Evolutionary conservation across 768 basidiomycete species (phyloP).

Genomic region (Tulasnella sp.): DNA sequence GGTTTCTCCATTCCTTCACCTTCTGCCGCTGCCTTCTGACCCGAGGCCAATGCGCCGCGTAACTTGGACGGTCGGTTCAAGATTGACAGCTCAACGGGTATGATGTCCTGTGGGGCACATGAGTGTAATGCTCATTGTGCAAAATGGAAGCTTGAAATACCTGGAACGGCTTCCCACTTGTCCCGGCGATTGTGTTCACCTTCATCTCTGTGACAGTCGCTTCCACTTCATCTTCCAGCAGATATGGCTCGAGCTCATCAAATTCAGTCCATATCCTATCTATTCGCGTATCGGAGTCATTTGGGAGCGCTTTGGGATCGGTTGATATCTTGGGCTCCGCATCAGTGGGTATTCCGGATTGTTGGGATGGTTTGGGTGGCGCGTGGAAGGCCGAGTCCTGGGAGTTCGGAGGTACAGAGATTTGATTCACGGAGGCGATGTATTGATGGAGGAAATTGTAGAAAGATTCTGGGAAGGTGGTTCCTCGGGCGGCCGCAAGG

Average conservation of each 20-base stretch:
- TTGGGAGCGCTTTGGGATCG: slow-evolving; percentile 40
- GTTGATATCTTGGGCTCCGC: slow-evolving; percentile 21
- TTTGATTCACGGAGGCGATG: slow-evolving; percentile 68
- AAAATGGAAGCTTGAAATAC: slow-evolving; percentile 3
- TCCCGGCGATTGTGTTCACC: slow-evolving; percentile 25
- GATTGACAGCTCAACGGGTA: slow-evolving; percentile 65
- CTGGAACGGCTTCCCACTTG: slow-evolving; percentile 17
- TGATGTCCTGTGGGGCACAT: slow-evolving; percentile 46
- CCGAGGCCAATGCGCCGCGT: slow-evolving; percentile 27
- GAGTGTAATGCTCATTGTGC: not conserved
- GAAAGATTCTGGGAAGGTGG: slow-evolving; percentile 85
- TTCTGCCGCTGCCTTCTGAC: slow-evolving; percentile 50
- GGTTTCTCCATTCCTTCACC: slow-evolving; percentile 34
- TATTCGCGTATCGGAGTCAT: slow-evolving; percentile 77
- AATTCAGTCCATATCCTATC: slow-evolving; percentile 84
- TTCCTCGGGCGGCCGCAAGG: slow-evolving; percentile 63
- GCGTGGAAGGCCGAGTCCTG: slow-evolving; percentile 37
- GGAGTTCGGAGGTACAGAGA: slow-evolving; percentile 30
- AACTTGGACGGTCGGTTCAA: slow-evolving; percentile 59
- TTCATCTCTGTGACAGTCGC: slow-evolving; percentile 36
- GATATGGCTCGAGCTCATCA: slow-evolving; percentile 67
- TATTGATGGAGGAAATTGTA: slow-evolving; percentile 94
- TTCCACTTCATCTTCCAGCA: slow-evolving; percentile 41
- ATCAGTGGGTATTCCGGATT: not conserved
- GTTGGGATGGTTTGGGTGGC: not conserved